phyloP scores from a whole-genome alignment of 1,139 yeast genomes.

The Candida sp. region DNA sequence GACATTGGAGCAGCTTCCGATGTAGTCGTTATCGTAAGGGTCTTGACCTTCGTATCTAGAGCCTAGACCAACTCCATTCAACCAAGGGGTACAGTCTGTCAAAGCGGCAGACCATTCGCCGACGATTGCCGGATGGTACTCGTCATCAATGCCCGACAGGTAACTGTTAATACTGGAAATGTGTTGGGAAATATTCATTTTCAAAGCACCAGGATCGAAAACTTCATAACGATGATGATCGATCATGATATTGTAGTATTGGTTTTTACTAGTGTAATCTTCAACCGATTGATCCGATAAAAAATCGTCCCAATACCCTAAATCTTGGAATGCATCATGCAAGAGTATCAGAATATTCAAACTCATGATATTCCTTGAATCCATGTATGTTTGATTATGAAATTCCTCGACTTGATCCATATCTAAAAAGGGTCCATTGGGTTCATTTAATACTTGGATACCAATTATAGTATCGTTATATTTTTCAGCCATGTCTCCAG shows the following conservation, averaged over 20 bases:
- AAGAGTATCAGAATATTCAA: constrained; percentile 47
- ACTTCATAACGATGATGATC: constrained; percentile 70
- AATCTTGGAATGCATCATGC: constrained; percentile 55
- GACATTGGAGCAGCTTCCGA: constrained; percentile 26
- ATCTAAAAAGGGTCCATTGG: constrained; percentile 45
- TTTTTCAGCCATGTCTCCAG: constrained; percentile 19
- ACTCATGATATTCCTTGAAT: constrained; percentile 29
- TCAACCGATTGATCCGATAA: constrained; percentile 23
- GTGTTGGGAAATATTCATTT: constrained; percentile 34
- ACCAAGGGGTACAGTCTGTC: constrained; percentile 66
- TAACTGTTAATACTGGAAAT: constrained; percentile 32
- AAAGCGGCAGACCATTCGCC: constrained; percentile 69
- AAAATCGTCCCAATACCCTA: constrained; percentile 50
- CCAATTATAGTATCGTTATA: constrained; percentile 54
- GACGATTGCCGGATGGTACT: constrained; percentile 49
- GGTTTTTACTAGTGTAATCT: constrained; percentile 5
- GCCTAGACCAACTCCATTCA: constrained; percentile 60
- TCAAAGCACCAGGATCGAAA: constrained; percentile 42
- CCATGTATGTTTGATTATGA: constrained; percentile 38
- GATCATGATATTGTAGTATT: constrained; percentile 43
- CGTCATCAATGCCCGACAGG: constrained; percentile 31
- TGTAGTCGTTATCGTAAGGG: constrained; percentile 34
- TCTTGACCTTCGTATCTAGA: constrained; percentile 51
- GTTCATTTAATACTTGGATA: constrained; percentile 64
- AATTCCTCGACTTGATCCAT: constrained; percentile 33